These are phyloP conservation scores for Scedosporium aurantiacum DNA, from an alignment of 2,329 filamentous ascomycete genomes.

Conservation along the genomic window DNA sequence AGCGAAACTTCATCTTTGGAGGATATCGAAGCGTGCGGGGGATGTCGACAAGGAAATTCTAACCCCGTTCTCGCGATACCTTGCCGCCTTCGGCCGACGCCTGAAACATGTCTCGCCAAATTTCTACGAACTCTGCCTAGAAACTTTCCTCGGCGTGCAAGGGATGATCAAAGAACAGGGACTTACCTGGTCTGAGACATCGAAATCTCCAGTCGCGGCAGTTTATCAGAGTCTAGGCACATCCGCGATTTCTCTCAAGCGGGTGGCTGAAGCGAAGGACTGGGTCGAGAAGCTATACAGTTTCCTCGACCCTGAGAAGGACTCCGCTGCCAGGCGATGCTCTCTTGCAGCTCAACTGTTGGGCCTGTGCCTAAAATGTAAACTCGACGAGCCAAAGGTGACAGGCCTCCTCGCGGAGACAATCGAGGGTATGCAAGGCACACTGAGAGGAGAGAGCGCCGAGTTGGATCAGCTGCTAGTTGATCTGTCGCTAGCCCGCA, in stretches of 20 bases:
- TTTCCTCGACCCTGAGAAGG: conserved; percentile 24
- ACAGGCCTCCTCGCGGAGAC: conserved; percentile 36
- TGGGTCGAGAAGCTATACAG: conserved; percentile 40
- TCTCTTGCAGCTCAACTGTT: conserved; percentile 44
- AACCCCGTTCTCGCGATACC: conserved; percentile 52
- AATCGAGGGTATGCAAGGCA: conserved; percentile 42
- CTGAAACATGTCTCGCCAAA: conserved; percentile 25
- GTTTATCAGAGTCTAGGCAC: conserved; percentile 44
- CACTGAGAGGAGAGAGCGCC: conserved; percentile 44
- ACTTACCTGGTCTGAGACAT: conserved; percentile 22
- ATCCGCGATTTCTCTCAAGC: conserved; percentile 32
- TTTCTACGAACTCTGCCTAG: conserved; percentile 23
- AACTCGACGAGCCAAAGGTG: conserved; percentile 22
- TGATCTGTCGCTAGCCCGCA: conserved; percentile 43
- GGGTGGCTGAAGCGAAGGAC: conserved; percentile 37
- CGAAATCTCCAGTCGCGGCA: conserved; percentile 31
- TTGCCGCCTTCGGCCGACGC: conserved; percentile 50
- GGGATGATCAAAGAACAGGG: conserved; percentile 22
- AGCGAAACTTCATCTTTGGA: conserved; percentile 55
- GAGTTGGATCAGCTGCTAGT: conserved; percentile 52
- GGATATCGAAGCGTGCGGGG: conserved; percentile 45
- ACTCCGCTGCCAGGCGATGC: conserved; percentile 38
- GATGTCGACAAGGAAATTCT: conserved; percentile 53
- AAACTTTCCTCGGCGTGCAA: conserved; percentile 21
- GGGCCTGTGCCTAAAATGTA: conserved; percentile 38